These are phyloP conservation scores for Ceratocystis variospora DNA, from an alignment of 2,329 filamentous ascomycete genomes.

Conservation along the genomic window DNA sequence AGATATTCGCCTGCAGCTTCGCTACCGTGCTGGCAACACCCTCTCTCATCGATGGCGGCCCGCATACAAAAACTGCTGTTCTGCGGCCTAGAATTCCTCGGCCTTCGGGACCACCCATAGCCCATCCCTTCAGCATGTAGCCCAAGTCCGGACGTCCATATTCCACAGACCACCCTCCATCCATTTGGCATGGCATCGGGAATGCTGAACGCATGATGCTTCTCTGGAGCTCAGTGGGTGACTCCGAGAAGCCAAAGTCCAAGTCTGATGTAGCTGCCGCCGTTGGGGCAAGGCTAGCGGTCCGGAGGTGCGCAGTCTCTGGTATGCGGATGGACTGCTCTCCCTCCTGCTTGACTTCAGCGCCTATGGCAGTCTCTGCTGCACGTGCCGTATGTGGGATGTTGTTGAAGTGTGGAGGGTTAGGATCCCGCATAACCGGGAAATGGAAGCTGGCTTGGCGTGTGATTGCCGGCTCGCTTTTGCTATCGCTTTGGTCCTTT, in stretches of 20 bases:
- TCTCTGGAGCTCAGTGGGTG: slow-evolving; percentile 78
- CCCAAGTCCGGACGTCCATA: slow-evolving; percentile 82
- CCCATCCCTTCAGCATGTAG: slow-evolving; percentile 73
- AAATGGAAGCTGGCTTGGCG: slow-evolving; percentile 44
- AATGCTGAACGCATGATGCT: slow-evolving; percentile 84
- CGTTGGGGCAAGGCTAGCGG: slow-evolving; percentile 28
- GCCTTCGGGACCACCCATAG: slow-evolving; percentile 52
- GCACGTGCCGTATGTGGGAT: slow-evolving; percentile 31
- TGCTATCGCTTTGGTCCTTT: not conserved
- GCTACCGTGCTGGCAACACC: slow-evolving; percentile 82
- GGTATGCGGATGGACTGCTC: slow-evolving; percentile 32
- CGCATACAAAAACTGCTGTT: slow-evolving; percentile 86
- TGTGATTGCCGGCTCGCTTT: not conserved
- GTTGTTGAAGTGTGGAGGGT: slow-evolving; percentile 46
- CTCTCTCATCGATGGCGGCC: slow-evolving; percentile 72
- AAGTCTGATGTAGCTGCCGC: slow-evolving; percentile 43
- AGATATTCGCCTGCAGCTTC: slow-evolving; percentile 66
- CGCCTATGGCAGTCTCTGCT: not conserved
- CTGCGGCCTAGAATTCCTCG: slow-evolving; percentile 60
- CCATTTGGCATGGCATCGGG: slow-evolving; percentile 51
- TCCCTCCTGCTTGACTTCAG: slow-evolving; percentile 20
- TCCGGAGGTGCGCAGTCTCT: slow-evolving; percentile 45
- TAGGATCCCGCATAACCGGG: slow-evolving; percentile 36
- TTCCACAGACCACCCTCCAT: slow-evolving; percentile 79
- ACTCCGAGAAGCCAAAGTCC: slow-evolving; percentile 69